Conservation (phyloP, 2,329 filamentous ascomycete genomes). For the Ceratocystis variospora region DNA sequence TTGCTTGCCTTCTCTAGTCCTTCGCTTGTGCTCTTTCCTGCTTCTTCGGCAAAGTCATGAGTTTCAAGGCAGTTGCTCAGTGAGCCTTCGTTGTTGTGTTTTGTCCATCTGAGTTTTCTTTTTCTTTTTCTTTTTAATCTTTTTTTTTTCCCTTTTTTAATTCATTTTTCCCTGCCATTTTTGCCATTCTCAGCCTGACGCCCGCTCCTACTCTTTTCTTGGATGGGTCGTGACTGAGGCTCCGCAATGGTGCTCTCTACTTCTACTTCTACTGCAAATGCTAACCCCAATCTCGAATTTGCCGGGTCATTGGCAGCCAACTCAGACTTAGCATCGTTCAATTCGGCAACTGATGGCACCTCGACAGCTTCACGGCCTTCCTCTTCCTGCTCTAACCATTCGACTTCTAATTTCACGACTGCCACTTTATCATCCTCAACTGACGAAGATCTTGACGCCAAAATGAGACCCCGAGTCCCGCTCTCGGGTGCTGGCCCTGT, state of each 20-base stretch:
- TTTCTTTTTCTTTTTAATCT: neutral
- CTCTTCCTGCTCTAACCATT: slow-evolving; percentile 10
- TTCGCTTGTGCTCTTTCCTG: slow-evolving; percentile 1
- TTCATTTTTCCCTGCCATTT: neutral
- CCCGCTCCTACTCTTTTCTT: neutral
- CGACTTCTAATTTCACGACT: slow-evolving; percentile 5
- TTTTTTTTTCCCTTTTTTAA: neutral
- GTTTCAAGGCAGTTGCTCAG: neutral
- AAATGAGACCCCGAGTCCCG: slow-evolving; percentile 17
- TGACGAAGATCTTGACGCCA: slow-evolving; percentile 2
- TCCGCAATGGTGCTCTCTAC: slow-evolving; percentile 15
- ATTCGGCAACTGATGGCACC: neutral
- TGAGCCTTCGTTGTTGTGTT: neutral
- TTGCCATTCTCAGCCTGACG: neutral
- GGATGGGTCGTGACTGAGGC: slow-evolving; percentile 12
- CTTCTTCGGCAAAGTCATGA: slow-evolving; percentile 1
- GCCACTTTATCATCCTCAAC: neutral
- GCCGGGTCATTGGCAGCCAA: slow-evolving; percentile 4
- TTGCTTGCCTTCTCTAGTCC: neutral
- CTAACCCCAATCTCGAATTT: slow-evolving; percentile 15
- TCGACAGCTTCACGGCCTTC: slow-evolving; percentile 10
- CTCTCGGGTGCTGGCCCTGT: slow-evolving; percentile 11
- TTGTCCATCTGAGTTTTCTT: neutral
- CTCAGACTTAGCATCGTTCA: slow-evolving; percentile 7
- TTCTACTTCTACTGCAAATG: slow-evolving; percentile 3